Evolutionary conservation across 2,329 filamentous ascomycete genomes (phyloP).

Genomic region (Neonectria sp.): DNA sequence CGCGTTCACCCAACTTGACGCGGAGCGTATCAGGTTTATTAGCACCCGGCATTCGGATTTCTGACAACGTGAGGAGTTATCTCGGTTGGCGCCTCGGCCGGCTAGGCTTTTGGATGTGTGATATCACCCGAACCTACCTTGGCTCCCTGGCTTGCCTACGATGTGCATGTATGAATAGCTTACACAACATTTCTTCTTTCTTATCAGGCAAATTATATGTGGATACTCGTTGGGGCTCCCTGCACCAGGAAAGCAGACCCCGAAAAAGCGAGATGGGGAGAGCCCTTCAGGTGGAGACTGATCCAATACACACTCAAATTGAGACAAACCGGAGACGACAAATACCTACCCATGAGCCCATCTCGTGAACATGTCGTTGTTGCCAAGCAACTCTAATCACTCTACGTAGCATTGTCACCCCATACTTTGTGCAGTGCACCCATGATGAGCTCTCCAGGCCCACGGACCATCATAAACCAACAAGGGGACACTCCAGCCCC

Average conservation of each 20-base stretch:
- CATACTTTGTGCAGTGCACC: not conserved
- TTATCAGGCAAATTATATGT: constrained; percentile 1
- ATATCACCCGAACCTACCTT: not conserved
- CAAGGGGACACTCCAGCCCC: not conserved
- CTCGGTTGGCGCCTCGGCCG: constrained; percentile 1
- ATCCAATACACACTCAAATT: constrained; percentile 6
- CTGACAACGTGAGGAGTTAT: not conserved
- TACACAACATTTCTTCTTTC: not conserved
- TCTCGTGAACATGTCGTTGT: not conserved
- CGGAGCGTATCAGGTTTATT: constrained; percentile 17
- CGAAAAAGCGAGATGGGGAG: constrained; percentile 5
- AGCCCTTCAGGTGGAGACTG: constrained; percentile 3
- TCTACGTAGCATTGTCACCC: not conserved
- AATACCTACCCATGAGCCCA: constrained; percentile 1
- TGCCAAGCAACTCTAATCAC: constrained; percentile 8
- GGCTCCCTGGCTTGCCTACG: not conserved
- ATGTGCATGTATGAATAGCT: not conserved
- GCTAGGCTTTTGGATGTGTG: not conserved
- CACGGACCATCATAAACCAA: not conserved
- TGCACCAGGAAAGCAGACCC: not conserved
- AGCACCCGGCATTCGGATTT: not conserved
- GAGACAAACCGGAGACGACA: constrained; percentile 9
- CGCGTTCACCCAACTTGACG: constrained; percentile 7
- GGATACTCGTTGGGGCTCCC: not conserved
- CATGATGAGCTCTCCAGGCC: not conserved